A percentile compares a stretch with the other conserved stretches of the same genome.
Conservation (phyloP, 306 rosid species). For the Erythrophleum fordii region DNA sequence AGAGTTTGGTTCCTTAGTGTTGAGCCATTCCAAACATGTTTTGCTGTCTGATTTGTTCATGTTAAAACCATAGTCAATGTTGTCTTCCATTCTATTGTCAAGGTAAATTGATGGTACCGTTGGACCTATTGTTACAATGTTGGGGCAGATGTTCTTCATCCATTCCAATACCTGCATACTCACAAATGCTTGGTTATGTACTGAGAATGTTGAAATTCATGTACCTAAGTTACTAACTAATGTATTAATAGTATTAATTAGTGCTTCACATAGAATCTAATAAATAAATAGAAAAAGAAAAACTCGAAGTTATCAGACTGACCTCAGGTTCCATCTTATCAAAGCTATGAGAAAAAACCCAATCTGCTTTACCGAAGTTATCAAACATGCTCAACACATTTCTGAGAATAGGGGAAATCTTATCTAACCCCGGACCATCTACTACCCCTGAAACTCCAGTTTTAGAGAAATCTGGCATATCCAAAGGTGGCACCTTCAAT, state of each 20-base stretch:
- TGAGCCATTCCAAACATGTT: neutral
- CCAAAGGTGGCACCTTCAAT: neutral
- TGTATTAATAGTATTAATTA: no score
- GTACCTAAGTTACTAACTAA: no score
- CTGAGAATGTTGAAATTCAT: no score
- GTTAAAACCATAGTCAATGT: neutral
- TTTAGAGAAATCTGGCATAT: neutral
- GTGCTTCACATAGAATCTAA: neutral
- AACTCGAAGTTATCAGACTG: neutral
- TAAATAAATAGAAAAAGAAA: neutral
- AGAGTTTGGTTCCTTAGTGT: neutral
- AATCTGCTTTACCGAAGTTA: neutral
- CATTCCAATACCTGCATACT: neutral
- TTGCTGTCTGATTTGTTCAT: neutral
- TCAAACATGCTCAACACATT: neutral
- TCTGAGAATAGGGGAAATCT: neutral
- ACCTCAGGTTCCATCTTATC: neutral
- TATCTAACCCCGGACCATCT: neutral
- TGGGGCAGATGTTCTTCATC: neutral
- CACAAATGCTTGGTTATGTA: neutral
- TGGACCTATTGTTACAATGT: neutral
- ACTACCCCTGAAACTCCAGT: neutral
- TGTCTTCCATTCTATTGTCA: constrained; percentile 4
- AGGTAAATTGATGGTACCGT: neutral
- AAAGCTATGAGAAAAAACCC: neutral